phyloP scores from a whole-genome alignment of 352 stramenopile genomes.

The Blastocystis sp. region DNA sequence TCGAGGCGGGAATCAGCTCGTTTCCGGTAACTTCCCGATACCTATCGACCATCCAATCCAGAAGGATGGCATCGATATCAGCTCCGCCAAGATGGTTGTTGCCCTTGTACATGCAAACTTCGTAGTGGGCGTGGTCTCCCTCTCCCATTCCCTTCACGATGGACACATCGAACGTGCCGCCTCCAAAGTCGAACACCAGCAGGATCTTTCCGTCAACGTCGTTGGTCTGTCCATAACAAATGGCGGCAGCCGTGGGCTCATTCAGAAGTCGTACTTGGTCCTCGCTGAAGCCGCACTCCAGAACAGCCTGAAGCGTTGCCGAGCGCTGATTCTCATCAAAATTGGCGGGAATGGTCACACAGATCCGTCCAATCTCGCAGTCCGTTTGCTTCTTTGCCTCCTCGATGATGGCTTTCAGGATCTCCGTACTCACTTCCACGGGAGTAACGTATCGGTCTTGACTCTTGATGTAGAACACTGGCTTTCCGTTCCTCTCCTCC shows the following conservation, averaged over 20 bases:
- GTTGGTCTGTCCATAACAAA: conserved; percentile 29
- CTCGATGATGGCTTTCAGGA: conserved; percentile 95
- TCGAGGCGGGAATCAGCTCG: conserved; percentile 54
- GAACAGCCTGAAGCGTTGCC: neutral
- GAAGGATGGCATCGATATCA: conserved; percentile 81
- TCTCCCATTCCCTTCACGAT: conserved; percentile 64
- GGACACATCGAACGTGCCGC: conserved; percentile 69
- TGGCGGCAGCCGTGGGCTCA: conserved; percentile 48
- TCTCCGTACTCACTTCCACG: conserved; percentile 96
- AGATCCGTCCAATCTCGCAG: neutral
- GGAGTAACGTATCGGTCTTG: conserved; percentile 81
- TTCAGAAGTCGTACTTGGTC: neutral
- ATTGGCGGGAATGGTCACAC: conserved; percentile 36
- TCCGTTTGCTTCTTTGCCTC: conserved; percentile 65
- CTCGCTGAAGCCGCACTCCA: neutral
- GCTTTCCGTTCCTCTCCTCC: conserved; percentile 76
- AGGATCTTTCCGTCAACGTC: neutral
- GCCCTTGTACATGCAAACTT: conserved; percentile 64
- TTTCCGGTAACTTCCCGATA: conserved; percentile 69
- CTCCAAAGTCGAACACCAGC: conserved; percentile 66
- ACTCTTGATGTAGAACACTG: conserved; percentile 78
- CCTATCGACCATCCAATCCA: conserved; percentile 98
- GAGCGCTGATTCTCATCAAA: conserved; percentile 30
- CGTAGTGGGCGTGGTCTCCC: conserved; percentile 84
- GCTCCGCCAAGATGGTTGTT: conserved; percentile 78